Evolutionary conservation across 108 stramenopile species (phyloP), one percentile per base, ranked within the genome.

Genomic region (Nitzschia inconspicua): DNA sequence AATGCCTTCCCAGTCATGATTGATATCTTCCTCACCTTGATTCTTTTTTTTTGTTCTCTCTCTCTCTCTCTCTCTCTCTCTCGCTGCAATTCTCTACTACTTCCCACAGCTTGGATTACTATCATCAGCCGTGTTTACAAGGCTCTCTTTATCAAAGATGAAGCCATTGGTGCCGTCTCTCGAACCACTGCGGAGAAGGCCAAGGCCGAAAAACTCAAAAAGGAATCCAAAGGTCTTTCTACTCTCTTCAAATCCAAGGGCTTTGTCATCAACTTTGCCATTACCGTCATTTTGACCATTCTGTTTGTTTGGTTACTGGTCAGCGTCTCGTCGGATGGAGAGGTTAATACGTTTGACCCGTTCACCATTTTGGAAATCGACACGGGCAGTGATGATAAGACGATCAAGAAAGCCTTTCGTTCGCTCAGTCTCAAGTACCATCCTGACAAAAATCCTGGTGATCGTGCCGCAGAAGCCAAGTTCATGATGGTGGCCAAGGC

Each of bases 401-500:
- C 70, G 27, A 95, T 96, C 67, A 96, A 96, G 68, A 93, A 93
- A 68, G 91, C 91, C 0, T 93, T 87, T 71, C 85, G 88, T 40
- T 58, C 72, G 24, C 77, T 89, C 52, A 86, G 84, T 47, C 75
- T 96, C 59, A 80, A 88, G 52, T 96, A 69, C 79, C 96, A 96
- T 66, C 96, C 96, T 42, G 96, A 96, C 67, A 93, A 93, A 74
- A 94, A 95, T 63, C 93, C 91, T 50, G 91, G 90, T 36, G 87
- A 95, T 63, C 87, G 89, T 13, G 72, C 66, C 8, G 91, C 93
- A 0, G 91, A 93, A 71, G 96, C 92, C 9, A 94, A 85, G 56
- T 98, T 98, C 73, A 94, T 95, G 88, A 93, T 95, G 83, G 89
- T 98, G 13, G 83, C 91, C 47, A 95, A 95, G 70, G 97, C 97